Percentiles rank a stretch among this genome's conserved stretches.
phyloP scores from a whole-genome alignment of 495 filamentous ascomycete genomes.

The Penicillium cinerascens region DNA sequence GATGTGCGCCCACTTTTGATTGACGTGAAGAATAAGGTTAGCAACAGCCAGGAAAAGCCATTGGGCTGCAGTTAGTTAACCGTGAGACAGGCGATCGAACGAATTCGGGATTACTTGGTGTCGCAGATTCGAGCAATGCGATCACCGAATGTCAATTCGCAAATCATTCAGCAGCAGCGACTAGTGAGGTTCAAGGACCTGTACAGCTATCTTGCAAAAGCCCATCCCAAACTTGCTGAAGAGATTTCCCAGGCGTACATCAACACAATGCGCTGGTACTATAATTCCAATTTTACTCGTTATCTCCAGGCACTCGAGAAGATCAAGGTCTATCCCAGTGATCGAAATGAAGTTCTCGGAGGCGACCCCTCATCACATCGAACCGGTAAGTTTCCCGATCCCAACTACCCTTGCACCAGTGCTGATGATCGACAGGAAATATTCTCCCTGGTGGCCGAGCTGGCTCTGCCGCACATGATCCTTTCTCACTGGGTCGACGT shows the following conservation, averaged over 20 bases:
- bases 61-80: slow-evolving; percentile 13
- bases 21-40: slow-evolving; percentile 76
- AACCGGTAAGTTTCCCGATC: slow-evolving; percentile 31
- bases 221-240: slow-evolving; percentile 73
- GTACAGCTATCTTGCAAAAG: slow-evolving; percentile 75
- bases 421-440: slow-evolving; percentile 24
- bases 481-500: slow-evolving; percentile 81
- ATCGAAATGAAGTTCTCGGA: slow-evolving; percentile 81
- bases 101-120: slow-evolving; percentile 91
- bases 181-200: slow-evolving; percentile 85
- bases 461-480: slow-evolving; percentile 70
- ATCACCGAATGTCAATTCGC: slow-evolving; percentile 92
- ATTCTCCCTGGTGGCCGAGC: slow-evolving; percentile 34
- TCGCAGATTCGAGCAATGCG: slow-evolving; percentile 88
- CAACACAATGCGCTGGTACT: slow-evolving; percentile 99
- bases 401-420: background rate
- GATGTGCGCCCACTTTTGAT: slow-evolving; percentile 84
- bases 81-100: slow-evolving; percentile 69
- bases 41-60: background rate
- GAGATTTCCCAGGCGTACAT: slow-evolving; percentile 93
- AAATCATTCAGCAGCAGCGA: slow-evolving; percentile 88
- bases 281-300: slow-evolving; percentile 83
- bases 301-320: slow-evolving; percentile 82
- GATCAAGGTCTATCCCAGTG: slow-evolving; percentile 75
- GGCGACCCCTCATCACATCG: slow-evolving; percentile 66